Evolutionary conservation across 305 asterid species (phyloP).

Genomic region (Ilex paraguariensis): DNA sequence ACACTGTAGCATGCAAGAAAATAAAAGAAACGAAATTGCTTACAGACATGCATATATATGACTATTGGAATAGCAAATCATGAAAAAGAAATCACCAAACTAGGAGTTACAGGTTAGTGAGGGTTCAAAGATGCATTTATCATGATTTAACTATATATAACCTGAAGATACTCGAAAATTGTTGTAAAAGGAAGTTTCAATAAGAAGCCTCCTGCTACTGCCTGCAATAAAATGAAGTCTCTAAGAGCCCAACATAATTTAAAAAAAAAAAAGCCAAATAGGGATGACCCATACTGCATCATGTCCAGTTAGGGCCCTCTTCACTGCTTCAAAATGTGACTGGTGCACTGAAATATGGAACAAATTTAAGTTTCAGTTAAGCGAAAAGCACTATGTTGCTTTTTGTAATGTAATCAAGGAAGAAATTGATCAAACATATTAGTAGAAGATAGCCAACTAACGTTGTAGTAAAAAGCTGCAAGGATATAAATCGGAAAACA

Average conservation of each 20-base stretch:
- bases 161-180: constrained; percentile 95
- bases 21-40: no score
- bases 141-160: not conserved
- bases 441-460: not conserved
- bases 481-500: no score
- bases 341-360: constrained; percentile 44
- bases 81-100: no score
- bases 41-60: no score
- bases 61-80: no score
- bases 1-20: no score
- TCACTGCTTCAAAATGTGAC: constrained; percentile 44
- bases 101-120: no score
- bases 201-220: constrained; percentile 48
- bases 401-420: constrained; percentile 2
- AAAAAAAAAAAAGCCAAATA: not conserved
- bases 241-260: constrained; percentile 9
- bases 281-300: constrained; percentile 38
- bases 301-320: constrained; percentile 50
- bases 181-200: constrained; percentile 88
- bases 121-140: no score
- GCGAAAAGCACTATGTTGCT: constrained; percentile 13
- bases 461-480: no score
- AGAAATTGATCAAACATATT: constrained; percentile 2
- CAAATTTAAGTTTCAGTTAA: constrained; percentile 13
- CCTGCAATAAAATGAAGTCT: constrained; percentile 45